Conservation (phyloP, 2,329 filamentous ascomycete genomes). For the Chrysoporthe puriensis region DNA sequence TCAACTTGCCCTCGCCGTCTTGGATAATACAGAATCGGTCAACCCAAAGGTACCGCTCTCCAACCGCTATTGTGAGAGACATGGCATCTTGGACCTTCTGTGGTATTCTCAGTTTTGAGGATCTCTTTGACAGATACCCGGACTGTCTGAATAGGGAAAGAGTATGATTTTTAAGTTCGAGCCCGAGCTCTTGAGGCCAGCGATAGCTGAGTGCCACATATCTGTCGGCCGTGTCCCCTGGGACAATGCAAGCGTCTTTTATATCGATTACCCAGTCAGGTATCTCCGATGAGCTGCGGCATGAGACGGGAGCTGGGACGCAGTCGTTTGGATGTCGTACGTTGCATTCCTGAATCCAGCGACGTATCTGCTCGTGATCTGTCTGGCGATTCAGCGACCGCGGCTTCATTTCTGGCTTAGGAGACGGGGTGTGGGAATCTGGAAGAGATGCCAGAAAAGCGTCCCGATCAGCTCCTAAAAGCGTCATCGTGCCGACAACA, state of each 20-base stretch:
- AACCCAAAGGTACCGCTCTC: conserved; percentile 9
- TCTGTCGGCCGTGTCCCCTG: background rate
- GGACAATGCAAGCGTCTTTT: conserved; percentile 3
- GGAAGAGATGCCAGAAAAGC: background rate
- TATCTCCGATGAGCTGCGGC: background rate
- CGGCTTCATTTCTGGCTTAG: background rate
- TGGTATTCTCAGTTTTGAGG: background rate
- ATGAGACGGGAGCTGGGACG: background rate
- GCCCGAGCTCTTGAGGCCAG: background rate
- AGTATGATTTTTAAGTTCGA: background rate
- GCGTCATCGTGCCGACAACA: background rate
- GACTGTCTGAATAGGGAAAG: background rate
- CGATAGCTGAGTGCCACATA: conserved; percentile 14
- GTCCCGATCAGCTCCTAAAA: background rate
- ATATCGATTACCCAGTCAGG: conserved; percentile 18
- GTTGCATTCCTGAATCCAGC: background rate
- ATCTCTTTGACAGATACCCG: background rate
- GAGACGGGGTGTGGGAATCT: background rate
- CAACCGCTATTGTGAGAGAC: background rate
- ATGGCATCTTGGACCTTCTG: conserved; percentile 8
- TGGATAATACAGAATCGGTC: conserved; percentile 9
- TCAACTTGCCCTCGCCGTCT: background rate
- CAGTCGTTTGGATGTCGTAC: background rate
- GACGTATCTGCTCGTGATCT: background rate
- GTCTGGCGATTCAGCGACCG: background rate